Evolutionary conservation across 2,329 filamentous ascomycete genomes (phyloP).

Genomic region (Geosmithia flava): DNA sequence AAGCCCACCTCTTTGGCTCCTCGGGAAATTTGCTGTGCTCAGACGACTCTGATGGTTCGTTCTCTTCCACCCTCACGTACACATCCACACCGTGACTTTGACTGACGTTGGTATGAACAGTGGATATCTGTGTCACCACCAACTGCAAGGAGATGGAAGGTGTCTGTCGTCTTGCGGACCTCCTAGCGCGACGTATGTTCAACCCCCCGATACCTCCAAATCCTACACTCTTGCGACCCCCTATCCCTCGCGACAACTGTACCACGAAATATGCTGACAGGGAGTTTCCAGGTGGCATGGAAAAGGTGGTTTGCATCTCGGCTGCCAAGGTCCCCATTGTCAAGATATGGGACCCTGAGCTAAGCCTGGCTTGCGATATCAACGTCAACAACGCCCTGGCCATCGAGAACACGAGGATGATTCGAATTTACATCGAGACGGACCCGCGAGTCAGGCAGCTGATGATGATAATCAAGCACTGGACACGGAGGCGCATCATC

Average conservation of each 20-base stretch:
- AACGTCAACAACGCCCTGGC: conserved; percentile 97
- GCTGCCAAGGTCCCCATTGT: conserved; percentile 96
- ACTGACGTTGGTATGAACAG: conserved; percentile 33
- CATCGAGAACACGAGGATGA: conserved; percentile 94
- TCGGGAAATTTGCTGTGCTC: conserved; percentile 92
- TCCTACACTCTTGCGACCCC: neutral
- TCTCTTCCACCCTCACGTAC: neutral
- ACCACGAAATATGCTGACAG: conserved; percentile 15
- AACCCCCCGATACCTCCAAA: neutral
- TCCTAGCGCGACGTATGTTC: conserved; percentile 71
- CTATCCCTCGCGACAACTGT: neutral
- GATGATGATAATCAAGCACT: conserved; percentile 96
- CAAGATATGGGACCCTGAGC: conserved; percentile 94
- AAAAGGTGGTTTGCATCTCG: conserved; percentile 88
- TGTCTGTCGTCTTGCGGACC: conserved; percentile 81
- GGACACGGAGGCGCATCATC: conserved; percentile 83
- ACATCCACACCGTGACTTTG: neutral
- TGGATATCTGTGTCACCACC: conserved; percentile 96
- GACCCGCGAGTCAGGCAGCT: conserved; percentile 83
- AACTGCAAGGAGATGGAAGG: conserved; percentile 76
- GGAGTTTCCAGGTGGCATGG: conserved; percentile 69
- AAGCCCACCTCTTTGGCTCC: conserved; percentile 92
- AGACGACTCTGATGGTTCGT: conserved; percentile 85
- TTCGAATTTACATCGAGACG: conserved; percentile 89
- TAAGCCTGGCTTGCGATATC: conserved; percentile 86